phyloP scores from a whole-genome alignment of 75 land plant species.

The Sequoiadendron giganteum region DNA sequence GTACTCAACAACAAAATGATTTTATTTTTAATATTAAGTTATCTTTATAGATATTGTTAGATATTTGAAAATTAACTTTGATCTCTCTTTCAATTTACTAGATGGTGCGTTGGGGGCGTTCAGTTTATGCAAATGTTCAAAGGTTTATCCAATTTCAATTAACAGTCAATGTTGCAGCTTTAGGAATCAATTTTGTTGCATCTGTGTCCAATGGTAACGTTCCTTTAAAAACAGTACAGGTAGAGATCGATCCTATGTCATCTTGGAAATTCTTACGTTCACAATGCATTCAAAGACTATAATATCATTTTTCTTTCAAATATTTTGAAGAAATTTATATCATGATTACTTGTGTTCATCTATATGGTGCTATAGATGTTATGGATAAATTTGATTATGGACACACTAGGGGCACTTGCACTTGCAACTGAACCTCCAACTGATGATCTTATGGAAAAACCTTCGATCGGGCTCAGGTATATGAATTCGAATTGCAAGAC shows the following conservation, averaged over 20 bases:
- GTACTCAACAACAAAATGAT: background rate
- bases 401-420: slow-evolving; percentile 86
- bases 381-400: slow-evolving; percentile 97
- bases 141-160: slow-evolving; percentile 93
- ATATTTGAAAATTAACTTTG: background rate
- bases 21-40: background rate
- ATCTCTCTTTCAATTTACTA: slow-evolving; percentile 22
- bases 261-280: background rate
- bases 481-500: background rate
- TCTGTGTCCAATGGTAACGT: slow-evolving; percentile 73
- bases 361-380: slow-evolving; percentile 33
- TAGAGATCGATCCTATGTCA: background rate
- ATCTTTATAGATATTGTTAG: background rate
- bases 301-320: background rate
- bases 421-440: slow-evolving; percentile 86
- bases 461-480: slow-evolving; percentile 68
- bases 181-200: slow-evolving; percentile 73
- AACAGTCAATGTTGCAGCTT: slow-evolving; percentile 89
- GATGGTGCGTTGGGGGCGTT: slow-evolving; percentile 84
- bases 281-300: background rate
- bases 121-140: slow-evolving; percentile 87
- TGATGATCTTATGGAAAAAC: slow-evolving; percentile 66
- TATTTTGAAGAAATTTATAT: background rate
- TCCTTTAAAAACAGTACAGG: slow-evolving; percentile 83
- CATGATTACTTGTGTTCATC: background rate